Evolutionary conservation across 805 yeast species (phyloP), one percentile per base, ranked within the genome.

Genomic region (Cyberlindnera euphorbiae): DNA sequence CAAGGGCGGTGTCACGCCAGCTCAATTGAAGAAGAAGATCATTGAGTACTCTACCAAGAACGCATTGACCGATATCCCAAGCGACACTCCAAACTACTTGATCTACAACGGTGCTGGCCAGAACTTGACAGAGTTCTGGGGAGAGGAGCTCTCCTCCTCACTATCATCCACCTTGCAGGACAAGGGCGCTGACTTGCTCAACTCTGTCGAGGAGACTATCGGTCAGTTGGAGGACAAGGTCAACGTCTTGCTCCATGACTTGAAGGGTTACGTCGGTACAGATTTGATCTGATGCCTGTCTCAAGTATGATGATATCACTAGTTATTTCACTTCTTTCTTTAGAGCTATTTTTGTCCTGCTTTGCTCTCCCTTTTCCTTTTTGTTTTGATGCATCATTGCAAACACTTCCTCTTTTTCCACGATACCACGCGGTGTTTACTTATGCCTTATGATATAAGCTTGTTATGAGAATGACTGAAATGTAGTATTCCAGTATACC

Each of bases 21-120:
- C 70, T 26, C 86, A 80, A 62, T 67, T 84, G 63, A 84, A 84
- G 73, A 77, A 79, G 67, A 82, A 80, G 56, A 64, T 84, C 56
- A 71, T 84, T 54, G 73, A 75, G 38, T 84, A 67, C 58, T 81
- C 82, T 52, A 75, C 93, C 28, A 69, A 73, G 58, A 67, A 70
- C 49, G 64, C 66, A 26, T 69, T 84, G 50, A 49, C 66, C 31
- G 86, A 79, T 47, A 67, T 83, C 46, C 84, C 86, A 48, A 72
- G 66, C 16, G 86, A 77, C 44, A 82, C 93, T 33, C 90, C 89
- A 52, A 84, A 84, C 64, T 60, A 73, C 45, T 73, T 84, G 62
- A 82, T 84, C 33, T 84, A 66, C 69, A 84, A 84, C 55, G 94
- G 93, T 69, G 93, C 77, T 41, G 93, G 90, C 49, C 77, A 74